Evolutionary conservation across 164 flowering plant species (phyloP).

Genomic region (Magnolia sinica): DNA sequence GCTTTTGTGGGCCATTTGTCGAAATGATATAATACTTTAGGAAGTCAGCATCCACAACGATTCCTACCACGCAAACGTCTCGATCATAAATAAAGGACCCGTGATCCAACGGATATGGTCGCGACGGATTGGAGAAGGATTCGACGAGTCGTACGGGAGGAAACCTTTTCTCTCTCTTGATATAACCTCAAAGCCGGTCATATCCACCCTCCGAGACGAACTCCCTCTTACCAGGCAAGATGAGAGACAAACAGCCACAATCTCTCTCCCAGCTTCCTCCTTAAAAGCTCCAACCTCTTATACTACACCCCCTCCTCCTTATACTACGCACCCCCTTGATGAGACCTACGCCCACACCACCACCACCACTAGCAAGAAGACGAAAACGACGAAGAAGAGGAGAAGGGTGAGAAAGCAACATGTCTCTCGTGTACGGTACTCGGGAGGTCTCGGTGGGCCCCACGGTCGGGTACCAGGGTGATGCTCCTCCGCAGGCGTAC

Average conservation of each 20-base stretch:
- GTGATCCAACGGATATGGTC: too few species aligned
- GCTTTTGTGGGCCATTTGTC: too few species aligned
- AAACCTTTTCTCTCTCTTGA: not conserved
- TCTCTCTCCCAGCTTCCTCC: not conserved
- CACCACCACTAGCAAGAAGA: constrained; percentile 5
- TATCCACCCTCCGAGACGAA: not conserved
- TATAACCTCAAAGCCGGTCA: not conserved
- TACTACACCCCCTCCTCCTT: not conserved
- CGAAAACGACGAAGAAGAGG: constrained; percentile 25
- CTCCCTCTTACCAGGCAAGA: not conserved
- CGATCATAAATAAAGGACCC: too few species aligned
- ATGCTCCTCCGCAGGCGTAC: constrained; percentile 5
- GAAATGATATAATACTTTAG: too few species aligned
- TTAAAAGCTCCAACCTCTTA: not conserved
- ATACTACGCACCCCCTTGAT: constrained; percentile 12
- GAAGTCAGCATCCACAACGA: too few species aligned
- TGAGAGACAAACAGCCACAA: not conserved
- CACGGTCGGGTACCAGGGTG: constrained; percentile 26
- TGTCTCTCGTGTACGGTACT: constrained; percentile 23
- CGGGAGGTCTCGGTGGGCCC: constrained; percentile 46
- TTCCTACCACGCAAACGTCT: too few species aligned
- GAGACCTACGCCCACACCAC: constrained; percentile 27
- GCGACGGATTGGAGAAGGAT: not conserved
- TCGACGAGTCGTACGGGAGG: not conserved
- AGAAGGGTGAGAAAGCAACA: not conserved